Conservation (phyloP, 805 yeast species). For the Maudiozyma bulderi region DNA sequence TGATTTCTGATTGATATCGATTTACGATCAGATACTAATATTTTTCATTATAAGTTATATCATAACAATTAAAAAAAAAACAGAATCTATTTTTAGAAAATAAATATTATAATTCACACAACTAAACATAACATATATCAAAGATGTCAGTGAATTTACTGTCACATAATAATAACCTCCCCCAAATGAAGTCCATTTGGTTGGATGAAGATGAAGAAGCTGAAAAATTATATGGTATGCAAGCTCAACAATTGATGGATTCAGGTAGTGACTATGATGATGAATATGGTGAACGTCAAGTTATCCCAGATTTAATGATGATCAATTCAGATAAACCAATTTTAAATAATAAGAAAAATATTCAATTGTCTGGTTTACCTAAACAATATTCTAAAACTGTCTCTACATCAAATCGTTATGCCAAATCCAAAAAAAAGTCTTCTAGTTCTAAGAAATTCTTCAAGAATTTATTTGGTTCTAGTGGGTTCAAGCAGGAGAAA, state of each 20-base stretch:
- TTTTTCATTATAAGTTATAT: background rate
- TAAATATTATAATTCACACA: background rate
- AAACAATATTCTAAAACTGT: background rate
- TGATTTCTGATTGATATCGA: too few relatives aligned
- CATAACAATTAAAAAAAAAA: too few relatives aligned
- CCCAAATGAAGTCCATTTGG: conserved; percentile 36
- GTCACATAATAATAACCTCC: conserved; percentile 8
- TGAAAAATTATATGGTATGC: conserved; percentile 28
- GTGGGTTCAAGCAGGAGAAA: background rate
- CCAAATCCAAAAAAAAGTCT: background rate
- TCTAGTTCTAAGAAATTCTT: conserved; percentile 19
- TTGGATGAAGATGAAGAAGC: conserved; percentile 32
- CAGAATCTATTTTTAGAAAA: background rate
- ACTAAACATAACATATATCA: background rate
- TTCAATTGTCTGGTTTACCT: conserved; percentile 30
- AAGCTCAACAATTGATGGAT: conserved; percentile 23
- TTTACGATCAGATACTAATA: too few relatives aligned
- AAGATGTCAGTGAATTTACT: background rate
- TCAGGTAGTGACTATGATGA: conserved; percentile 19
- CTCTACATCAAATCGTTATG: too few relatives aligned
- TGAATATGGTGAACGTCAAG: conserved; percentile 13
- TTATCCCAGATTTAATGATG: conserved; percentile 23
- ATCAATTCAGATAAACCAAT: conserved; percentile 30
- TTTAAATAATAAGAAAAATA: conserved; percentile 26
- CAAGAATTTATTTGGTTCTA: conserved; percentile 24